Conservation (phyloP, 129 eudicot genomes). For the Chrysanthemum makinoi region DNA sequence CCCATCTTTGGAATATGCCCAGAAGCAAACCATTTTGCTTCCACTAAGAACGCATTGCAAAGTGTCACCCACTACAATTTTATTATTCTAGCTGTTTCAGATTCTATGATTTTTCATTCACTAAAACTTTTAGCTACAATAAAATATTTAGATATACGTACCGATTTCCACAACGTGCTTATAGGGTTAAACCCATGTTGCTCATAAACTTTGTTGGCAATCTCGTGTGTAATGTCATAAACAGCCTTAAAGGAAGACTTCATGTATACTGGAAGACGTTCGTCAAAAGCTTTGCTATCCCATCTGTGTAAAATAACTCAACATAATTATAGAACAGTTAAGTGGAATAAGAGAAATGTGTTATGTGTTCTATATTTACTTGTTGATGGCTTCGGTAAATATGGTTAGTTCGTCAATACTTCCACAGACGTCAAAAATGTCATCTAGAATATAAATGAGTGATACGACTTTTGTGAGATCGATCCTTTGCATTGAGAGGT, state of each 20-base stretch:
- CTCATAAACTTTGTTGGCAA: constrained; percentile 20
- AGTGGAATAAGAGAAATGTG: background rate
- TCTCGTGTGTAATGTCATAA: constrained; percentile 39
- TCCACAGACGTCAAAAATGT: constrained; percentile 62
- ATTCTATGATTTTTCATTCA: background rate
- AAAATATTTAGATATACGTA: background rate
- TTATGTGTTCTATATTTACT: constrained; percentile 15
- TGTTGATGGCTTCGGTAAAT: constrained; percentile 48
- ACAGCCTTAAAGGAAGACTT: constrained; percentile 43
- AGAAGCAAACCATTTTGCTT: constrained; percentile 50
- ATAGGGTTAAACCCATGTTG: constrained; percentile 50
- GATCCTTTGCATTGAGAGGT: constrained; percentile 31
- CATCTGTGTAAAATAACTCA: constrained; percentile 29
- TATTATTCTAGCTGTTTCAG: background rate
- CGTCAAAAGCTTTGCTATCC: constrained; percentile 34
- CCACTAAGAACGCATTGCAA: constrained; percentile 49
- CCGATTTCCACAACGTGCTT: constrained; percentile 23
- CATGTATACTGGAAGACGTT: constrained; percentile 49
- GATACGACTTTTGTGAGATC: constrained; percentile 50
- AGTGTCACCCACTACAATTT: constrained; percentile 44
- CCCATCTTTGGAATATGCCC: constrained; percentile 33
- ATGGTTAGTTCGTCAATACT: constrained; percentile 31
- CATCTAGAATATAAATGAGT: constrained; percentile 53
- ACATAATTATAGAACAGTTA: background rate
- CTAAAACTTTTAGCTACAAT: background rate